Percentiles rank a stretch among this genome's conserved stretches.
Conservation (phyloP, 495 filamentous ascomycete genomes). For the Lichenothelia convexa region DNA sequence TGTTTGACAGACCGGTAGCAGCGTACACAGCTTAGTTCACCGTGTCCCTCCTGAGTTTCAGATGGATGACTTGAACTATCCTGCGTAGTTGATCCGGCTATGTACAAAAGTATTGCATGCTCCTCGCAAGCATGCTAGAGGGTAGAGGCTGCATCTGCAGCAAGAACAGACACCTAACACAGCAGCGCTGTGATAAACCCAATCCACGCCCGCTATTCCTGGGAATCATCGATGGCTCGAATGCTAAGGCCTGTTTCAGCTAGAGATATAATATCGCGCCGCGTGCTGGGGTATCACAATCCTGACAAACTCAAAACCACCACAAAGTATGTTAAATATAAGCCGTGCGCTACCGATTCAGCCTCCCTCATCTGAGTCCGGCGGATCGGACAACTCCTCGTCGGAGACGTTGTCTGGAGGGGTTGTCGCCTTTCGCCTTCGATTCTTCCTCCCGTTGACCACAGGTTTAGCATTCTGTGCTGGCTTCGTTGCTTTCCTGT, state of each 20-base stretch:
- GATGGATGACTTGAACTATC: too few species aligned
- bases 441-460: not conserved
- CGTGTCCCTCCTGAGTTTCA: too few species aligned
- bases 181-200: not conserved
- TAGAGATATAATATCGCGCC: not conserved
- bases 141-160: too few species aligned
- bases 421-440: not conserved
- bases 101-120: too few species aligned
- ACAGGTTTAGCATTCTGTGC: not conserved
- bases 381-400: constrained; percentile 7
- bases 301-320: not conserved
- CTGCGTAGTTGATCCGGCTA: too few species aligned
- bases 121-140: too few species aligned
- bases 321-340: not conserved
- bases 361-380: constrained; percentile 1
- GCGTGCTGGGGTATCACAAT: not conserved
- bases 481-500: not conserved
- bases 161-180: not conserved
- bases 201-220: not conserved
- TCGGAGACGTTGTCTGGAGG: constrained; percentile 72
- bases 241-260: too few species aligned
- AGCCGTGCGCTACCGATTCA: too few species aligned
- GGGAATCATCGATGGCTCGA: not conserved
- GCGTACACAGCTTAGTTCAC: too few species aligned
- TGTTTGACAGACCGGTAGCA: too few species aligned